These are phyloP conservation scores for Inga oerstediana DNA, from an alignment of 306 rosid species.

Conservation along the genomic window DNA sequence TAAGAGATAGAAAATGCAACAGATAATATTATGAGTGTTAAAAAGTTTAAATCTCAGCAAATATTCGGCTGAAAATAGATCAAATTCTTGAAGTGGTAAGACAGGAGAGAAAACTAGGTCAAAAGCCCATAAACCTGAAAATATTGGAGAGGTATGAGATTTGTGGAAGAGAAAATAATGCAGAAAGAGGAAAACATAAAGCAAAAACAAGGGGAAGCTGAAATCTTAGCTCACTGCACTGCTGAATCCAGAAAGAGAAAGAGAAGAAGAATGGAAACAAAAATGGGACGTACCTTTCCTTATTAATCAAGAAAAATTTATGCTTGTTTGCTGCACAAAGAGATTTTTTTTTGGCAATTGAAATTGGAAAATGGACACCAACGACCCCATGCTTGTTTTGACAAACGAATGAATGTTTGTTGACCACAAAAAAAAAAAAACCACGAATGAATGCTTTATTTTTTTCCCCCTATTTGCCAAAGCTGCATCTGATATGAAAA, in stretches of 20 bases:
- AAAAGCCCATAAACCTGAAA: slow-evolving; percentile 39
- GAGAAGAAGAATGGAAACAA: too few relatives aligned
- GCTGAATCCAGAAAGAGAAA: neutral
- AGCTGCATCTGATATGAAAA: neutral
- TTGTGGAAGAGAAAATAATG: neutral
- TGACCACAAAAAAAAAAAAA: neutral
- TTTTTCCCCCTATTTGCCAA: too few relatives aligned
- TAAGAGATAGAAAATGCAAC: slow-evolving; percentile 1
- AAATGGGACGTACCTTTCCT: too few relatives aligned
- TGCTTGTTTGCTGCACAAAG: too few relatives aligned
- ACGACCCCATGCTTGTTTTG: neutral
- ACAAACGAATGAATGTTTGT: neutral
- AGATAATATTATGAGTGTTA: neutral
- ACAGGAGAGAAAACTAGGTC: slow-evolving; percentile 22
- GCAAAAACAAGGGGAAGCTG: neutral
- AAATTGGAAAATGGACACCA: neutral
- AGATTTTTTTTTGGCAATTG: too few relatives aligned
- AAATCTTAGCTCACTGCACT: neutral
- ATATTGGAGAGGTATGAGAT: slow-evolving; percentile 9
- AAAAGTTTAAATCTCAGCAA: neutral
- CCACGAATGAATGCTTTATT: neutral
- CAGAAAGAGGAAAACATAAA: neutral
- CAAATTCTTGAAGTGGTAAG: neutral
- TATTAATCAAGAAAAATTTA: too few relatives aligned
- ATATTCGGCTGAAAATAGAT: neutral